Evolutionary conservation across 2,329 filamentous ascomycete genomes (phyloP), one percentile per base, ranked within the genome.

Genomic region (Westerdykella aurantiaca): DNA sequence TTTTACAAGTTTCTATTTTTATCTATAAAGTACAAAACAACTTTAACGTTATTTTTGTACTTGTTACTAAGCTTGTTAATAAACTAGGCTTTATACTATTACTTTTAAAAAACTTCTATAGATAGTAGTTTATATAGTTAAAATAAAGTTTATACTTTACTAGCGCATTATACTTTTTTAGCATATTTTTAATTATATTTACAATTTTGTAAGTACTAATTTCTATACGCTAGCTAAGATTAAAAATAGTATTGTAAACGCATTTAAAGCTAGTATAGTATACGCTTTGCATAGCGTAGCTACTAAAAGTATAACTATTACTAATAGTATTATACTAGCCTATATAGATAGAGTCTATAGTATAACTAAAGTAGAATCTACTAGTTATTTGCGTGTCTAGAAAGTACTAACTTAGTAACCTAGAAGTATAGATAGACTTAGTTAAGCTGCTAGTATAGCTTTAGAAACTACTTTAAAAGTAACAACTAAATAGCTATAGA

Each of bases 391-490:
- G 14, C 64, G 58, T 33, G 57, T 49, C 58, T 94, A 87, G 23
- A 88, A 83, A 25, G 79, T 75, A 34, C 78, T 74, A 18, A 87
- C 78, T 57, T 90, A 78, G 37, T 84, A 76, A 17, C 86, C 87
- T 0, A 91, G 91, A 11, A 93, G 91, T 0, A 82, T 78, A 0
- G 91, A 90, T 6, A 98, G 78, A 18, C 90, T 91, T 0, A 98
- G 76, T 21, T 93, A 82, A 41, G 81, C 80, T 6, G 88, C 90
- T 3, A 91, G 84, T 47, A 97, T 76, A 5, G 91, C 91, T 62
- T 97, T 91, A 0, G 89, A 89, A 10, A 94, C 86, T 16, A 91
- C 88, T 67, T 97, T 87, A 57, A 95, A 97, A 0, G 91, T 95
- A 37, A 97, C 80, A n/a, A 81, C 84, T 0, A 93, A 91, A n/a